Percentiles rank a stretch among this genome's conserved stretches.
phyloP scores from a whole-genome alignment of 495 filamentous ascomycete genomes.

The Cercophora scortea region DNA sequence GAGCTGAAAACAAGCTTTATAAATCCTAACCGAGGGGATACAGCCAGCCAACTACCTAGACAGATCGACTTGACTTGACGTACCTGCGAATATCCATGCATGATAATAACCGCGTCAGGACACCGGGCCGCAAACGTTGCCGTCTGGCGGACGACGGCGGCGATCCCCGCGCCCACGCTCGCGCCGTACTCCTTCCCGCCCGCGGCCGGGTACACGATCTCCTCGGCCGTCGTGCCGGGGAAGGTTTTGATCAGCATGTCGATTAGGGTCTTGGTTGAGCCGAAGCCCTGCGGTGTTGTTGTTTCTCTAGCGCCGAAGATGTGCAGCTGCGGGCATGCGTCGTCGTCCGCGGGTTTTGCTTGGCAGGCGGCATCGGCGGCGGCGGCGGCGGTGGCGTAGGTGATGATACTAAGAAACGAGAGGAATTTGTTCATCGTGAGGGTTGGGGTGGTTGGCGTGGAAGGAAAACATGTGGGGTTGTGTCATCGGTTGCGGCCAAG shows the following conservation, averaged over 20 bases:
- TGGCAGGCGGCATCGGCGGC: not conserved
- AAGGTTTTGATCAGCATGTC: conserved; percentile 40
- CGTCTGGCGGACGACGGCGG: conserved; percentile 44
- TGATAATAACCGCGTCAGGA: conserved; percentile 42
- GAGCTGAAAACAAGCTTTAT: too few species aligned
- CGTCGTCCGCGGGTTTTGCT: not conserved
- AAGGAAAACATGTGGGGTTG: too few species aligned
- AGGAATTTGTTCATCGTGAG: too few species aligned
- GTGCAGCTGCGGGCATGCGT: conserved; percentile 41
- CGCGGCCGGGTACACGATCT: conserved; percentile 52
- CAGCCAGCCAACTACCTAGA: too few species aligned
- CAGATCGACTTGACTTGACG: not conserved
- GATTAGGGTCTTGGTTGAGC: conserved; percentile 43
- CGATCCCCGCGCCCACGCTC: conserved; percentile 40
- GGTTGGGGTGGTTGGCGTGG: too few species aligned
- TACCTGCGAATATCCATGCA: conserved; percentile 55
- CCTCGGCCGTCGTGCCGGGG: conserved; percentile 43
- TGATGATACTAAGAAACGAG: not conserved
- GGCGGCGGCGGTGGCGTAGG: not conserved
- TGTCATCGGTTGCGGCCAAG: too few species aligned
- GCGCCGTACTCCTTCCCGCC: conserved; percentile 43
- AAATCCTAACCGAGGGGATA: too few species aligned
- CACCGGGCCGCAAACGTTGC: conserved; percentile 41
- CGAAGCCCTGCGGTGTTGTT: conserved; percentile 45
- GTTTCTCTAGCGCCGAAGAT: conserved; percentile 58